phyloP scores from a whole-genome alignment of 495 filamentous ascomycete genomes.

The Neurospora sp. region DNA sequence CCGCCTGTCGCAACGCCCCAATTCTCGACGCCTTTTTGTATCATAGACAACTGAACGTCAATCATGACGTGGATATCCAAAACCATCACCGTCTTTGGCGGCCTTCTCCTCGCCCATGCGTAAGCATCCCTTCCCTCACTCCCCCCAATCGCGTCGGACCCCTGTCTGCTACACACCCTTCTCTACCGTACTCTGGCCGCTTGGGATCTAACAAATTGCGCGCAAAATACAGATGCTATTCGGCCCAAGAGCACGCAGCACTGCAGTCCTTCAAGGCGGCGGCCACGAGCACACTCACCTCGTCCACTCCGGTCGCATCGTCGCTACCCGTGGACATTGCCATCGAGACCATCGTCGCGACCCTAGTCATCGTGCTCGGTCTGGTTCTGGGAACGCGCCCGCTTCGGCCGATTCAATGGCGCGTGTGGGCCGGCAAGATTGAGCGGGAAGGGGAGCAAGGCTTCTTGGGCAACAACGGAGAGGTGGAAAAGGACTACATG shows the following conservation, averaged over 20 bases:
- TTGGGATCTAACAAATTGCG: not conserved
- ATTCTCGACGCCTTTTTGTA: not conserved
- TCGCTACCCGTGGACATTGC: slow-evolving; percentile 66
- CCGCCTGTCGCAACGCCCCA: not conserved
- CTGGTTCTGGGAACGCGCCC: slow-evolving; percentile 60
- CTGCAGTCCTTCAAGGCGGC: slow-evolving; percentile 49
- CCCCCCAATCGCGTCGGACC: not conserved
- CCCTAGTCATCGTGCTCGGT: slow-evolving; percentile 56
- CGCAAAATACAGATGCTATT: slow-evolving; percentile 54
- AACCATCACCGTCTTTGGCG: slow-evolving; percentile 51
- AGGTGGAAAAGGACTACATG: slow-evolving; percentile 37
- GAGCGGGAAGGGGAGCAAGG: slow-evolving; percentile 62
- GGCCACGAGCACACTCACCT: slow-evolving; percentile 36
- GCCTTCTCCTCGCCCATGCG: slow-evolving; percentile 63
- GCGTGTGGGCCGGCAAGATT: slow-evolving; percentile 73
- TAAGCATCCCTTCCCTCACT: slow-evolving; percentile 29
- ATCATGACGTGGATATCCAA: slow-evolving; percentile 60
- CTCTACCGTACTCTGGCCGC: not conserved
- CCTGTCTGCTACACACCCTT: not conserved
- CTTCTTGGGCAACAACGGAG: slow-evolving; percentile 60
- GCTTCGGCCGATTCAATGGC: slow-evolving; percentile 69
- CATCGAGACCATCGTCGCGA: slow-evolving; percentile 64
- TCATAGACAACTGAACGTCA: not conserved
- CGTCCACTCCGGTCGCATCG: slow-evolving; percentile 19
- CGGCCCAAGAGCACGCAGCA: slow-evolving; percentile 71